Percentiles rank a stretch among this genome's conserved stretches.
These are phyloP conservation scores for Citropsis articulata DNA, from an alignment of 345 rosid species.

Conservation along the genomic window DNA sequence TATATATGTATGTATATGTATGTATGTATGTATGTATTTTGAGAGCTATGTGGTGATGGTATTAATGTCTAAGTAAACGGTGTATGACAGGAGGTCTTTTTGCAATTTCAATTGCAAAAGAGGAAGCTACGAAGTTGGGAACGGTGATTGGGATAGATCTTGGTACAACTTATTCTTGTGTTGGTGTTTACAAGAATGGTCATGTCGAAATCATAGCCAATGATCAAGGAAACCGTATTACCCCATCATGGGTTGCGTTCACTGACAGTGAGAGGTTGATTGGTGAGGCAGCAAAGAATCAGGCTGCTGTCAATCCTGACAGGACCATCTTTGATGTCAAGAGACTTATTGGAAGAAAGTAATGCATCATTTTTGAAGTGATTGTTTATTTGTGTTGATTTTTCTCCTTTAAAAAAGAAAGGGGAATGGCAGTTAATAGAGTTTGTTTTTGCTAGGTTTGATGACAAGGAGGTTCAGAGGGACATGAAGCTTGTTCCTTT, in stretches of 20 bases:
- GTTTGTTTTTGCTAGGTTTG: constrained; percentile 48
- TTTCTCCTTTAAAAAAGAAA: neutral
- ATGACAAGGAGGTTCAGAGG: constrained; percentile 89
- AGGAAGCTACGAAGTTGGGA: constrained; percentile 78
- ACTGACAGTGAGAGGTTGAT: constrained; percentile 89
- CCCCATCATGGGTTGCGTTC: constrained; percentile 98
- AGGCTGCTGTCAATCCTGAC: constrained; percentile 84
- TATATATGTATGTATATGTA: too few relatives aligned
- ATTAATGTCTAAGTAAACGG: neutral
- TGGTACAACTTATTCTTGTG: constrained; percentile 96
- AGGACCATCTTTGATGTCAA: constrained; percentile 92
- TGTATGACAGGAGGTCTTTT: constrained; percentile 46
- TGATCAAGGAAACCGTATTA: constrained; percentile 97
- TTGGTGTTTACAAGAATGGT: constrained; percentile 95
- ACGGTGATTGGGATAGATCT: constrained; percentile 95
- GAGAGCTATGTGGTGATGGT: neutral
- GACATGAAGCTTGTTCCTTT: constrained; percentile 92
- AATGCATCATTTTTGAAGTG: constrained; percentile 9
- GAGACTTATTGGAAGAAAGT: constrained; percentile 97
- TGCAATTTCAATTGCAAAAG: constrained; percentile 59
- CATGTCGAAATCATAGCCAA: constrained; percentile 97
- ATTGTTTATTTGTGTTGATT: neutral
- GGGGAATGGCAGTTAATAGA: neutral
- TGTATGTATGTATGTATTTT: too few relatives aligned
- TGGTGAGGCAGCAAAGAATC: constrained; percentile 98